phyloP scores from a whole-genome alignment of 2,329 filamentous ascomycete genomes.

The Elsinoe fawcettii region DNA sequence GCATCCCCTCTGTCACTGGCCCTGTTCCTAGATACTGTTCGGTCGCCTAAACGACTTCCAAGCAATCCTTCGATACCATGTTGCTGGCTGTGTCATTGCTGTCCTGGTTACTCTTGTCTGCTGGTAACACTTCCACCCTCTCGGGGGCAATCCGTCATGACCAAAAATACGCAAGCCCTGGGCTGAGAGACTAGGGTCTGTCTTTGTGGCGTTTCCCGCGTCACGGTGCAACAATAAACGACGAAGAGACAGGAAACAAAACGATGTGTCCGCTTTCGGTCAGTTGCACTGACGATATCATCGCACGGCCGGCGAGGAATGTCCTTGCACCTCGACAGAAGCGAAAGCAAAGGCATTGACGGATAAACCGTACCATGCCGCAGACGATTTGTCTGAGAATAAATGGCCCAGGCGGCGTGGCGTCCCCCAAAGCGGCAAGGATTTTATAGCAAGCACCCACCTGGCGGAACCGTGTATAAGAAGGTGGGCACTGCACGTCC shows the following conservation, averaged over 20 bases:
- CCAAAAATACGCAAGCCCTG: background rate
- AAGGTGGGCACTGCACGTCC: background rate
- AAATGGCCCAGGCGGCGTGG: background rate
- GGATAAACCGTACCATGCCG: background rate
- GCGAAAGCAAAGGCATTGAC: background rate
- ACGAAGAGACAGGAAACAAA: background rate
- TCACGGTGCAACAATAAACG: background rate
- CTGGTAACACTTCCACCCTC: background rate
- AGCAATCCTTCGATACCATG: background rate
- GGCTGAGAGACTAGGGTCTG: background rate
- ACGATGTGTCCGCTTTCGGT: background rate
- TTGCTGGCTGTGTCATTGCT: no score
- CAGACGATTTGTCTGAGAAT: background rate
- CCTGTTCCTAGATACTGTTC: background rate
- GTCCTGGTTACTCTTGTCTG: no score
- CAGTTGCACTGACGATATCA: background rate
- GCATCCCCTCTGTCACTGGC: background rate
- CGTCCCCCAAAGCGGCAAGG: background rate
- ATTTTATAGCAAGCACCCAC: background rate
- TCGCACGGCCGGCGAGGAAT: background rate
- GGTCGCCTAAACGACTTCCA: background rate
- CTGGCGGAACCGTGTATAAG: background rate
- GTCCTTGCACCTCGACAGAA: background rate
- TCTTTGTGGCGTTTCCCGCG: background rate
- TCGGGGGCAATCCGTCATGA: background rate